Base-by-base conservation (phyloP, 2,329 filamentous ascomycete genomes). In the Monilinia vaccinii-corymbosi region DNA sequence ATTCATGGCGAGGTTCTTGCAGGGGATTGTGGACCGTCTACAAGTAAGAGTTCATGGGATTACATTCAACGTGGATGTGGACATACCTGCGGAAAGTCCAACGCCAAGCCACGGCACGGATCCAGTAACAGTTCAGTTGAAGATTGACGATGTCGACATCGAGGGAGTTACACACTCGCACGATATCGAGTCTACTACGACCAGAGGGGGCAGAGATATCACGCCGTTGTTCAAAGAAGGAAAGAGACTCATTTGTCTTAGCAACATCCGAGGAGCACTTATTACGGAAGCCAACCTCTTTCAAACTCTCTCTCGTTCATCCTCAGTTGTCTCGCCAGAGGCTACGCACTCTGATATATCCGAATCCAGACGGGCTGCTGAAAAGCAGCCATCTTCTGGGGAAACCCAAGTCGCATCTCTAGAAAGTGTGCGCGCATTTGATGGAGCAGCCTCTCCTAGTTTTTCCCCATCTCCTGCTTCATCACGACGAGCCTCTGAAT, bases 1-100 rank as follows among this genome's bases (percentile, higher is more conserved):
- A 0, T 90, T 91, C 64, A 75, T 94, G 50, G 82, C 86, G 46
- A 82, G 81, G 64, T 89, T 91, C 65, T 73, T 93, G 7, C 85
- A 91, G 65, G 87, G 88, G 34, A 83, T 92, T 52, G 75, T 87
- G 31, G 88, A 94, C 72, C 81, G 88, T 49, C 78, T 86, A 59
- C 82, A 88, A 69, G 75, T 93, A 31, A 78, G 77, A 53, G 83
- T 93, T 61, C 81, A 79, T 55, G 79, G 83, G 31, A 80, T 93
- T 60, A 80, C 79, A 13, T 79, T 91, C 63, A 82, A 85, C 66
- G 74, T 91, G 21, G 85, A 89, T 65, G 75, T 85, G 45, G 77
- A 83, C 52, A 73, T 84, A 10, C 79, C 80, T 2, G 70, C 78
- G 36, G 79, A 86, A 61, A 36, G 49, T 21, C 57, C 64, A 36